phyloP scores from a whole-genome alignment of 768 basidiomycete species.

The Daedaleopsis sinensis region DNA sequence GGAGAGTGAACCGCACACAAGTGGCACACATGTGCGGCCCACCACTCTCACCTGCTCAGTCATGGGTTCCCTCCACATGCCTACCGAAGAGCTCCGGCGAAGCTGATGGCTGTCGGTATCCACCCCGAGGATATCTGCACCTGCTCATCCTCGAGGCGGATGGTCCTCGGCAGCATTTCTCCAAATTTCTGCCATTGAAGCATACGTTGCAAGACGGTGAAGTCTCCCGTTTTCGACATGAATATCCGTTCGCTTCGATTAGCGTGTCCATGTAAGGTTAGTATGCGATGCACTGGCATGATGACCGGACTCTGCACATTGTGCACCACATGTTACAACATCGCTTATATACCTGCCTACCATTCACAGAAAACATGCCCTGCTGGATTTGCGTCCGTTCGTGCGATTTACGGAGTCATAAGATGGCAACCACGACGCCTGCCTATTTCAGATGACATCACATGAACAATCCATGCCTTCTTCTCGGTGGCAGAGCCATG shows the following conservation, averaged over 20 bases:
- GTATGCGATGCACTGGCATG: background rate
- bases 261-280: background rate
- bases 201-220: background rate
- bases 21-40: too few species aligned
- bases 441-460: slow-evolving; percentile 1
- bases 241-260: background rate
- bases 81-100: slow-evolving; percentile 11
- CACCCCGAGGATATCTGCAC: background rate
- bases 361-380: too few species aligned
- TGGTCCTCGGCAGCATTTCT: slow-evolving; percentile 14
- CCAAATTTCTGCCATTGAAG: background rate
- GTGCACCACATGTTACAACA: too few species aligned
- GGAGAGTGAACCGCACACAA: too few species aligned
- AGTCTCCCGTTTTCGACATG: background rate
- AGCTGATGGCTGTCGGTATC: background rate
- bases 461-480: background rate
- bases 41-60: background rate
- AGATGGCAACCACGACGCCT: slow-evolving; percentile 5
- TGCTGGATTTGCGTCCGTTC: background rate
- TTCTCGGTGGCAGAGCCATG: slow-evolving; percentile 1
- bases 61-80: background rate
- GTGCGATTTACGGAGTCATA: background rate
- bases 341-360: too few species aligned
- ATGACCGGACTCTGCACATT: too few species aligned
- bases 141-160: slow-evolving; percentile 10